Base-by-base conservation (phyloP, 2,329 filamentous ascomycete species). In the Fusarium keratoplasticum region DNA sequence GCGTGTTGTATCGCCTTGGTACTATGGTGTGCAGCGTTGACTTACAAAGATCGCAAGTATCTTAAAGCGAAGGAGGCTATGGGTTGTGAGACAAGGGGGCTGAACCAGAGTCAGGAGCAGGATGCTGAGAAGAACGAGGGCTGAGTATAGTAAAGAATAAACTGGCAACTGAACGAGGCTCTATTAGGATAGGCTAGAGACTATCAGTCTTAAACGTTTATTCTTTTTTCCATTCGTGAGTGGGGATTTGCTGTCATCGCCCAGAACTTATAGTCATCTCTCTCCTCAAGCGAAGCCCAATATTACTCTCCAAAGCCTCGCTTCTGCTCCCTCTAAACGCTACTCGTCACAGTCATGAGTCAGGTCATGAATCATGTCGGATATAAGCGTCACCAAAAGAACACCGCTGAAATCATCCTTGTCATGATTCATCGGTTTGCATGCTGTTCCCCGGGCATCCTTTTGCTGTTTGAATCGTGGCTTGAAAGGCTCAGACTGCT, bases 1-100 rank as follows among this genome's bases (percentile, higher is more conserved):
- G 91, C 86, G 2, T 86, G 86, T 9, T 90, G 87, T 25, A 88
- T 92, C 62, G 88, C 87, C 2, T 81, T 93, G 78, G 86, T 84
- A 0, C 72, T 90, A 2, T 93, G 91, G 91, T 90, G 89, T 0
- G 86, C 81, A 0, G 84, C 85, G 1, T 78, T 92, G 47, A 83
- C 88, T 1, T 89, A 84, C 75, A 61, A 72, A 38, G 68, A 47
- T 18, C 65, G 61, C 0, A 77, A 62, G 52, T 66, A 74, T 11
- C 29, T 55, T 4, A 65, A 55, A 10, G 31, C 55, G 35, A 60
- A 58, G 13, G 38, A 36, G 5, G 50, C 55, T 4, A 67, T 64
- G 20, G 8, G 27, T 33, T 70, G 25, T 1, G 70, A 70, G n/a
- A 66, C 55, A 1, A 57, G 55, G 35, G 72, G 61, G 2, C 6